phyloP scores from a whole-genome alignment of 306 rosid species.

The Psophocarpus tetragonolobus region DNA sequence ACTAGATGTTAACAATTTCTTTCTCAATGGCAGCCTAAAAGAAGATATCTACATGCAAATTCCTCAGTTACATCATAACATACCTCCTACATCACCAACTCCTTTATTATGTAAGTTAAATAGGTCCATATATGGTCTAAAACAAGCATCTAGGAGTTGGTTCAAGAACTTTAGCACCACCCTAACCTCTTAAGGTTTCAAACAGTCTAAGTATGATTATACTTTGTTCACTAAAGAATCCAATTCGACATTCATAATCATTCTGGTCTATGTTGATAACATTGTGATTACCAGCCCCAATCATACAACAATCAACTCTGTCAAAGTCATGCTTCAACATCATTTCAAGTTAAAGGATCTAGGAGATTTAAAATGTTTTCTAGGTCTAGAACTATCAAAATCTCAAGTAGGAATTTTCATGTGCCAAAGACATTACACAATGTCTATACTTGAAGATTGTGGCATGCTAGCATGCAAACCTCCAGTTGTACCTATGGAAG shows the following conservation, averaged over 20 bases:
- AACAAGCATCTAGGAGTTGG: background rate
- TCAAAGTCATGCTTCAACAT: background rate
- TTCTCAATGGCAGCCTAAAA: background rate
- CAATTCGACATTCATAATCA: background rate
- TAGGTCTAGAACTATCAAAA: background rate
- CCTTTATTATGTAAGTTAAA: background rate
- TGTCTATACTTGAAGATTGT: background rate
- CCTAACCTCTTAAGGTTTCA: background rate
- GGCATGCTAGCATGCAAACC: background rate
- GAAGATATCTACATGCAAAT: background rate
- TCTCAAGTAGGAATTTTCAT: background rate
- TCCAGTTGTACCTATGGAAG: background rate
- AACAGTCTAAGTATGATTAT: background rate
- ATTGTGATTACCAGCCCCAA: background rate
- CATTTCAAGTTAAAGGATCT: background rate
- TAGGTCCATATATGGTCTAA: background rate
- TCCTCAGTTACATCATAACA: background rate
- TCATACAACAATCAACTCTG: background rate
- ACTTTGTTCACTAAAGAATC: background rate
- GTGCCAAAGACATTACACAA: background rate
- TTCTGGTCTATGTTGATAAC: background rate
- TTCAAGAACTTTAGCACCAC: background rate
- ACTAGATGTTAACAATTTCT: background rate
- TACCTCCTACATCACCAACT: background rate
- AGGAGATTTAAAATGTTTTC: background rate